phyloP scores from a whole-genome alignment of 345 rosid genomes.

The Orychophragmus violaceus region DNA sequence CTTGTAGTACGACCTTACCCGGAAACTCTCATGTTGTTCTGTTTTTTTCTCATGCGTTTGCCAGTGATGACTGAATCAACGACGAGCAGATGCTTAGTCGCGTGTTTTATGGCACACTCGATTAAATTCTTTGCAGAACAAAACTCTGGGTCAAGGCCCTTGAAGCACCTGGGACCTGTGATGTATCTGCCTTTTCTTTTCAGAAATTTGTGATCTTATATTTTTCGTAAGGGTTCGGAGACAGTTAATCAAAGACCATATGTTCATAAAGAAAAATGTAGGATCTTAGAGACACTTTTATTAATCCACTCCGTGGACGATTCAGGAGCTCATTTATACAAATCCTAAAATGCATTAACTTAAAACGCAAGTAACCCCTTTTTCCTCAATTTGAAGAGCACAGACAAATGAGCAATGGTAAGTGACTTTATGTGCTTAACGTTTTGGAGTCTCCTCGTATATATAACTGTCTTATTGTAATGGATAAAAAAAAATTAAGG shows the following conservation, averaged over 20 bases:
- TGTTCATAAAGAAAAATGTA: not conserved
- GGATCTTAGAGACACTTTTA: not conserved
- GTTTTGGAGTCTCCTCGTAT: too few species aligned
- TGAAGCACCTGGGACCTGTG: constrained; percentile 16
- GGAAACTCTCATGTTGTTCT: not conserved
- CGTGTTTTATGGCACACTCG: constrained; percentile 58
- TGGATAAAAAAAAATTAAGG: not conserved
- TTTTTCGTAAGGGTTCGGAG: not conserved
- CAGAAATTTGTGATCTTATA: not conserved
- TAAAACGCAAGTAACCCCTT: not conserved
- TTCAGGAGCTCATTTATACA: not conserved
- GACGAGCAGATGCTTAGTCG: constrained; percentile 45
- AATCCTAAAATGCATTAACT: not conserved
- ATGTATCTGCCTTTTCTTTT: constrained; percentile 1
- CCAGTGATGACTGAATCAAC: constrained; percentile 58
- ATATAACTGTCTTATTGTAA: too few species aligned
- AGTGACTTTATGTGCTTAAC: too few species aligned
- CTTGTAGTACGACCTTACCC: too few species aligned
- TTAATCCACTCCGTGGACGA: not conserved
- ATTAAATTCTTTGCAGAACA: constrained; percentile 42
- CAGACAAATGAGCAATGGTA: too few species aligned
- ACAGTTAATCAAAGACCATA: not conserved
- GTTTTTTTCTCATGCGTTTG: not conserved
- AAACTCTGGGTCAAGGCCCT: constrained; percentile 22
- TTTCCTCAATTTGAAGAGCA: not conserved